Percentiles rank a stretch among this genome's conserved stretches.
Evolutionary conservation across 2,329 filamentous ascomycete species (phyloP).

Genomic region (Aspergillus sp.): DNA sequence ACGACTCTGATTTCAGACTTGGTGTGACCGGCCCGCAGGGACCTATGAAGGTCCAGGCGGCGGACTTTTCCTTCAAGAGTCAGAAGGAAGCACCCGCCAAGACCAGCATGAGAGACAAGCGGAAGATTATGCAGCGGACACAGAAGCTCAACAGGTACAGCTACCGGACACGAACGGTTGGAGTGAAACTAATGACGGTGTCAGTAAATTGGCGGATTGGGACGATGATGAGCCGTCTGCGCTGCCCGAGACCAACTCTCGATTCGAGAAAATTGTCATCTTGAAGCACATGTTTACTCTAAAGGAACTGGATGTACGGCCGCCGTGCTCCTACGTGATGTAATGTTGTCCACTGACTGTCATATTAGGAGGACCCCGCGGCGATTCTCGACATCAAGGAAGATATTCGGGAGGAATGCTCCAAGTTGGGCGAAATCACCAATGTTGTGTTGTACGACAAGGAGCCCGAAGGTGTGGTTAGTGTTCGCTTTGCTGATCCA

Average conservation of each 20-base stretch:
- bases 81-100: conserved; percentile 63
- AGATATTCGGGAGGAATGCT: conserved; percentile 86
- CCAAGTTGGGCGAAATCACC: conserved; percentile 80
- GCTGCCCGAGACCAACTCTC: conserved; percentile 54
- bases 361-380: conserved; percentile 65
- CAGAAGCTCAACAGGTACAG: conserved; percentile 73
- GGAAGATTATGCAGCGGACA: conserved; percentile 86
- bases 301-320: conserved; percentile 64
- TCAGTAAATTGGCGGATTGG: conserved; percentile 91
- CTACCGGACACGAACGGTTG: background rate
- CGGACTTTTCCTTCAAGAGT: conserved; percentile 90
- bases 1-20: conserved; percentile 67
- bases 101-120: conserved; percentile 65
- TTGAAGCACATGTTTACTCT: conserved; percentile 92
- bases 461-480: conserved; percentile 80
- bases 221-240: conserved; percentile 76
- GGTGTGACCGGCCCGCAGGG: conserved; percentile 52
- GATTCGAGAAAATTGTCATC: conserved; percentile 78
- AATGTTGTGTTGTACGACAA: conserved; percentile 89
- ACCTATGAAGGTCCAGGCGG: conserved; percentile 76
- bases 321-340: background rate
- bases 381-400: conserved; percentile 89
- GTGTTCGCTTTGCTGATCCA: conserved; percentile 72
- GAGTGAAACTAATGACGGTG: conserved; percentile 14
- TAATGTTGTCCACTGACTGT: conserved; percentile 16